A percentile compares a stretch with the other conserved stretches of the same genome.
These are phyloP conservation scores for Rubroshorea leprosula DNA, from an alignment of 345 rosid genomes.

Conservation along the genomic window DNA sequence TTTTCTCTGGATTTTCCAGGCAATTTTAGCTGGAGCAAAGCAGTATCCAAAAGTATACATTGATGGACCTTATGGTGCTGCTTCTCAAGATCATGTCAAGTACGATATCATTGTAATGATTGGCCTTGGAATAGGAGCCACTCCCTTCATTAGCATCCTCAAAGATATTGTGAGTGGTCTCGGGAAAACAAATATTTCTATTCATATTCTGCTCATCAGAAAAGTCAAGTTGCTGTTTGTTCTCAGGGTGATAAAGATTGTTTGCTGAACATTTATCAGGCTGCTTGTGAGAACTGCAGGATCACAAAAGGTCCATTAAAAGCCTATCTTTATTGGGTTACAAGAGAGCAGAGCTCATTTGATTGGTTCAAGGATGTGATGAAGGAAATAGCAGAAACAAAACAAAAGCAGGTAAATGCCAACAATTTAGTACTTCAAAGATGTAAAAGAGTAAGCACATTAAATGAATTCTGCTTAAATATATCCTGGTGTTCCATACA, in stretches of 20 bases:
- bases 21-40: conserved; percentile 21
- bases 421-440: neutral
- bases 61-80: conserved; percentile 56
- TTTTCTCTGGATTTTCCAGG: conserved; percentile 18
- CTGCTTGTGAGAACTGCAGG: conserved; percentile 10
- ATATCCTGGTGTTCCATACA: no score
- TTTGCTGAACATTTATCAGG: conserved; percentile 19
- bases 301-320: conserved; percentile 31
- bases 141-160: conserved; percentile 58
- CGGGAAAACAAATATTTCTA: neutral
- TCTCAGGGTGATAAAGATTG: neutral
- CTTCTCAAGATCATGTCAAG: conserved; percentile 52
- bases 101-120: conserved; percentile 44
- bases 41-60: conserved; percentile 36
- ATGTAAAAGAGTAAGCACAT: neutral
- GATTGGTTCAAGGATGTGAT: conserved; percentile 47
- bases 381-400: conserved; percentile 23
- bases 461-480: no score
- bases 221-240: neutral
- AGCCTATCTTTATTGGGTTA: conserved; percentile 56
- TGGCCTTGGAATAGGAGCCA: conserved; percentile 60
- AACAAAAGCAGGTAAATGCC: conserved; percentile 27
- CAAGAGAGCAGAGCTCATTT: conserved; percentile 58
- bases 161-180: conserved; percentile 27
- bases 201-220: conserved; percentile 2